Evolutionary conservation across 2,329 filamentous ascomycete genomes (phyloP), one percentile per base, ranked within the genome.

Genomic region (Aspergillus sp.): DNA sequence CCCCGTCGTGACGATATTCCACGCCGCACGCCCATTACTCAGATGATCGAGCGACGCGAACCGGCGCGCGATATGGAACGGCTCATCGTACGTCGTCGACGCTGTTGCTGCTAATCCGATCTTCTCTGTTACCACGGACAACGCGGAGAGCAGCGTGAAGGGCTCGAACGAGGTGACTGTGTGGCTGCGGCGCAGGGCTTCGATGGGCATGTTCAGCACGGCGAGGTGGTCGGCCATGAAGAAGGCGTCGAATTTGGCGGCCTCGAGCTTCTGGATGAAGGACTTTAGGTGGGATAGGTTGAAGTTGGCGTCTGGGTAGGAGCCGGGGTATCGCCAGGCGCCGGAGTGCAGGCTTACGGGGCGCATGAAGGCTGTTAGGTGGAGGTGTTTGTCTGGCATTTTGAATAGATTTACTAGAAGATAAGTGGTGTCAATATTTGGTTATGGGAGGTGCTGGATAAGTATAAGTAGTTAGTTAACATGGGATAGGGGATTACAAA

Each of bases 331-430:
- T 6, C 82, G 75, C 82, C 82, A 84, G 61, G 82, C 82, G 33
- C 83, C 81, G 2, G 80, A 82, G 61, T 85, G 82, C 9, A 84
- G 70, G 46, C 77, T 81, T 2, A 85, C 81, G 1, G 82, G 83
- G 17, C 83, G 79, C 82, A 86, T 85, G 59, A 85, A 85, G 1
- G 82, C 83, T 2, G 83, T 84, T 4, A 86, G 75, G 61, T 85
- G 82, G 6, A 84, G 69, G 59, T 80, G 66, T 41, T 62, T 62
- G 6, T 60, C 55, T 3, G 52, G 6, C 60, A 62, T 62, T 37
- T 35, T 48, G 31, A 15, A 2, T 24, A 21, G 3, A 12, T 44
- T 19, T 41, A 35, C n/a, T 41, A 21, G 11, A 19, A 23, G 21
- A n/a, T 14, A 44, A 19, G 11, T 46, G 27, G 6, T 14, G 3